phyloP scores from a whole-genome alignment of 2,329 filamentous ascomycete genomes.

The Myriangium duriaei region DNA sequence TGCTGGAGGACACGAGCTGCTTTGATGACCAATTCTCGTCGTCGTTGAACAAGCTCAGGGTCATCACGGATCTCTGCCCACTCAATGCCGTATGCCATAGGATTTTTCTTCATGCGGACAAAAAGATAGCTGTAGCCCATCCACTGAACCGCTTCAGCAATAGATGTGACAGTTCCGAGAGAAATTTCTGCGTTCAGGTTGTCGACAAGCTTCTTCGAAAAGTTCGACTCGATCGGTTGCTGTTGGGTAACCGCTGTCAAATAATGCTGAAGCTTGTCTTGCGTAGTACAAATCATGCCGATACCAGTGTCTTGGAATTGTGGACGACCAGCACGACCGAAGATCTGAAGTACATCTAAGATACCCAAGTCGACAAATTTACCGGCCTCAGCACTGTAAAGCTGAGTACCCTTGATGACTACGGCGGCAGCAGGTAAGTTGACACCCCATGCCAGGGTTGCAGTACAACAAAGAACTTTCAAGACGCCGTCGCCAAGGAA shows the following conservation, averaged over 20 bases:
- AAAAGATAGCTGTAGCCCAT: conserved; percentile 96
- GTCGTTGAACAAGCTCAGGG: conserved; percentile 71
- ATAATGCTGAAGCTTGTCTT: conserved; percentile 88
- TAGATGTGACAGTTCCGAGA: conserved; percentile 86
- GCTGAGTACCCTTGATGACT: conserved; percentile 93
- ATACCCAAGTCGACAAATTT: conserved; percentile 96
- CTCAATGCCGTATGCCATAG: conserved; percentile 85
- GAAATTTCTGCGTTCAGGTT: conserved; percentile 94
- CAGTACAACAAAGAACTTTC: conserved; percentile 95
- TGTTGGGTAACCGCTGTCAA: conserved; percentile 87
- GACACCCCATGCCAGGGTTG: conserved; percentile 95
- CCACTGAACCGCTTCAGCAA: conserved; percentile 90
- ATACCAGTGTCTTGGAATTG: conserved; percentile 97
- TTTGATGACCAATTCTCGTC: conserved; percentile 75
- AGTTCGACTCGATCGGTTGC: conserved; percentile 92
- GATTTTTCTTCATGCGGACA: conserved; percentile 88
- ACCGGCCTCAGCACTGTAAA: conserved; percentile 92
- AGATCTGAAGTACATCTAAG: conserved; percentile 92
- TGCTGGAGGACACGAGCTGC: conserved; percentile 77
- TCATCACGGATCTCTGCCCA: conserved; percentile 86
- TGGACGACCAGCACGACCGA: conserved; percentile 91
- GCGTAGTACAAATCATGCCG: conserved; percentile 93
- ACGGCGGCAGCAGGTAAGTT: conserved; percentile 95
- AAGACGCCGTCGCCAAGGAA: conserved; percentile 86
- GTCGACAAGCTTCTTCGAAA: conserved; percentile 86